Percentiles rank a stretch among this genome's conserved stretches.
These are phyloP conservation scores for Trametes gibbosa DNA, from an alignment of 768 basidiomycete genomes.

Conservation along the genomic window DNA sequence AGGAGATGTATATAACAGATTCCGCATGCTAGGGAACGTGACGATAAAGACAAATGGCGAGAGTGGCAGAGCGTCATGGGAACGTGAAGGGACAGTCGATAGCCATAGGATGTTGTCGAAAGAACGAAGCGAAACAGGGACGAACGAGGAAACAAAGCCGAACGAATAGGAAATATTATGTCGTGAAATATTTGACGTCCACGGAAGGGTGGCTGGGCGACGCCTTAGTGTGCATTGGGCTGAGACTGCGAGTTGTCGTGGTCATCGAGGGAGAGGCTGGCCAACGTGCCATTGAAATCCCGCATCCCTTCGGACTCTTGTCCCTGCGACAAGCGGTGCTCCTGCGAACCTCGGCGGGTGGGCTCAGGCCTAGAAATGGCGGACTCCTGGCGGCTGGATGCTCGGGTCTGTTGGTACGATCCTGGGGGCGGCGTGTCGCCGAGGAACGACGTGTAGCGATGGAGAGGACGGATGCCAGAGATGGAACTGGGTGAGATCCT, in stretches of 20 bases:
- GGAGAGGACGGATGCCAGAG: constrained; percentile 37
- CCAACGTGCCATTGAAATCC: constrained; percentile 74
- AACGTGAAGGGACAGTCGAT: constrained; percentile 21
- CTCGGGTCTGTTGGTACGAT: constrained; percentile 27
- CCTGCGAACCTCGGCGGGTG: constrained; percentile 22
- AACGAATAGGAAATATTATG: constrained; percentile 8
- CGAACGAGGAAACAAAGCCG: constrained; percentile 19
- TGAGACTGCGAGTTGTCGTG: constrained; percentile 21
- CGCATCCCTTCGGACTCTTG: constrained; percentile 54
- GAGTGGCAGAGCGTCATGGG: constrained; percentile 22
- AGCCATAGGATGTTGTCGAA: constrained; percentile 19
- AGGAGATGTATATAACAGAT: constrained; percentile 23
- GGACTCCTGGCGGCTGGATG: constrained; percentile 40
- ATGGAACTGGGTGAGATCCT: constrained; percentile 43
- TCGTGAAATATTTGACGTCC: constrained; percentile 1
- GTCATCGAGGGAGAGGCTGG: constrained; percentile 66
- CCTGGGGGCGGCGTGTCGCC: constrained; percentile 38
- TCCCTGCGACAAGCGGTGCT: constrained; percentile 15
- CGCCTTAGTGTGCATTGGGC: constrained; percentile 3
- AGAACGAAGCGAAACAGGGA: constrained; percentile 6
- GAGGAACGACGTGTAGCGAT: constrained; percentile 45
- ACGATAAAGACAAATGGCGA: constrained; percentile 18
- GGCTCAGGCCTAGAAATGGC: constrained; percentile 29
- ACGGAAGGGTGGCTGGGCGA: background rate
- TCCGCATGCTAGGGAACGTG: constrained; percentile 24